Conservation (phyloP, 2,329 filamentous ascomycete genomes). For the Cordyceps tenuipes region DNA sequence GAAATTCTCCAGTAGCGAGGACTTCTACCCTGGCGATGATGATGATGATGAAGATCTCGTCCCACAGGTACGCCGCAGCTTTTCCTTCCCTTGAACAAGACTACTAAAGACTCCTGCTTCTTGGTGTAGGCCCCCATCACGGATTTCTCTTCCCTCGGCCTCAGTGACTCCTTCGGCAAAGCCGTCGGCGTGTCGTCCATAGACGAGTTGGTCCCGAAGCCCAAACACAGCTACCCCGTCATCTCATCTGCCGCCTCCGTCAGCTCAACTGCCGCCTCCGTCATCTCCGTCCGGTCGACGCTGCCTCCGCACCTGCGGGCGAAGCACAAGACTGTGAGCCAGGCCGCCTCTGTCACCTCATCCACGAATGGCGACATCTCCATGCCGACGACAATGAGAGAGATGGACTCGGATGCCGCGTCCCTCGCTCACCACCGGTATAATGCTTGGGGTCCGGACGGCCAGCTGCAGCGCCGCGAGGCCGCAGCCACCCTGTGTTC, state of each 20-base stretch:
- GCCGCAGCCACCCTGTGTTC: not conserved
- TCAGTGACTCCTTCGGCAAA: slow-evolving; percentile 12
- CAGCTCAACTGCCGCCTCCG: no score
- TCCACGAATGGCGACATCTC: not conserved
- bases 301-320: not conserved
- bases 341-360: not conserved
- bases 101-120: no score
- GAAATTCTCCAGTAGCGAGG: not conserved
- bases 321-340: not conserved
- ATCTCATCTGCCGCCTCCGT: not conserved
- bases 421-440: not conserved
- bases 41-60: not conserved
- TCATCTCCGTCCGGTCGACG: not conserved
- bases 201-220: not conserved
- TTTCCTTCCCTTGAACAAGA: not conserved
- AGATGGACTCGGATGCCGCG: not conserved
- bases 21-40: not conserved
- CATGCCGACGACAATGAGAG: slow-evolving; percentile 1
- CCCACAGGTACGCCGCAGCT: not conserved
- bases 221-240: not conserved
- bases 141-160: slow-evolving; percentile 16
- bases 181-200: not conserved
- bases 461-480: not conserved
- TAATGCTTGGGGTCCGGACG: slow-evolving; percentile 6
- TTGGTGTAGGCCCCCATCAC: slow-evolving; percentile 22